Evolutionary conservation across 2,329 filamentous ascomycete genomes (phyloP).

Genomic region (Botrytis medusae): DNA sequence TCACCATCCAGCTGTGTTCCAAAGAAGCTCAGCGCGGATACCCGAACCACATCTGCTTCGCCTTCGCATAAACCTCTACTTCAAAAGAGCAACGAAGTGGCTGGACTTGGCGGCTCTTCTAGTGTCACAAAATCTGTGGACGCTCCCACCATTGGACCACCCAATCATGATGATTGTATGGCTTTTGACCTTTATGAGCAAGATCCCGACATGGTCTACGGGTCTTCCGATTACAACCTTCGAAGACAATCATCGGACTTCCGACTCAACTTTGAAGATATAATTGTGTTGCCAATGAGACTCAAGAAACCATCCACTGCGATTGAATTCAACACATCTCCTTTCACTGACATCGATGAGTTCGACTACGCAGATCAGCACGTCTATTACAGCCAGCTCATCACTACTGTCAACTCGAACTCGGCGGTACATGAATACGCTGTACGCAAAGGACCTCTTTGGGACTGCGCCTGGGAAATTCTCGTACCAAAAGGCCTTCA

Average conservation of each 20-base stretch:
- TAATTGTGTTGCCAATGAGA: slow-evolving; percentile 20
- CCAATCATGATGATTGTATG: slow-evolving; percentile 14
- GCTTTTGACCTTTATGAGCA: slow-evolving; percentile 22
- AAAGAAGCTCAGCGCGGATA: slow-evolving; percentile 10
- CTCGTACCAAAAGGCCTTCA: slow-evolving; percentile 25
- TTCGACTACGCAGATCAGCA: slow-evolving; percentile 22
- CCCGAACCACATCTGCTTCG: neutral
- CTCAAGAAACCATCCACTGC: slow-evolving; percentile 4
- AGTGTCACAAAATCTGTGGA: neutral
- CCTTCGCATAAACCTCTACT: neutral
- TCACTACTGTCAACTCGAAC: slow-evolving; percentile 9
- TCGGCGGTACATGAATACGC: slow-evolving; percentile 22
- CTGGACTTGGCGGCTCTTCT: too few species aligned
- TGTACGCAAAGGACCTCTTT: slow-evolving; percentile 22
- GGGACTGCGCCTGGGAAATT: slow-evolving; percentile 23
- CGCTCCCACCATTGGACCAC: neutral
- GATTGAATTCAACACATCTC: neutral
- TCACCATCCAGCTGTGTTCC: neutral
- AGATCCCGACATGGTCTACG: slow-evolving; percentile 9
- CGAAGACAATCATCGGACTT: slow-evolving; percentile 11
- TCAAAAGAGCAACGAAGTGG: neutral
- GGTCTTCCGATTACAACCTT: slow-evolving; percentile 8
- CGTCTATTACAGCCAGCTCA: slow-evolving; percentile 8
- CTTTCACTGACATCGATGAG: slow-evolving; percentile 13
- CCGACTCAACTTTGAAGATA: slow-evolving; percentile 19